Evolutionary conservation across 1,284 basidiomycete genomes (phyloP).

Genomic region (Melanopsichium pennsylvanicum): DNA sequence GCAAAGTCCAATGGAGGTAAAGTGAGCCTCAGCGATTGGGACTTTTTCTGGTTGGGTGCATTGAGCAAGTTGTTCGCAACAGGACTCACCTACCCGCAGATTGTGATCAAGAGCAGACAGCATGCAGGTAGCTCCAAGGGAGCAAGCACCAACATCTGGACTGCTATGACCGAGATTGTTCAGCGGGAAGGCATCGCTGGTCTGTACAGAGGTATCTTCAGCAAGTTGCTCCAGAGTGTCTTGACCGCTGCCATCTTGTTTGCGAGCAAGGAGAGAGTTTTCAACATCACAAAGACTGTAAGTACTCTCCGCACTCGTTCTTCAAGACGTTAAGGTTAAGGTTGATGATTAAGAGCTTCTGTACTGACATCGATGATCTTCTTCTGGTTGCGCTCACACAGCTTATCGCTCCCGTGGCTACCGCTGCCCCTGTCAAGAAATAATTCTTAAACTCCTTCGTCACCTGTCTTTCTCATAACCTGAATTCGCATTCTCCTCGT

Average conservation of each 20-base stretch:
- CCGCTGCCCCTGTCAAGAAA: conserved; percentile 29
- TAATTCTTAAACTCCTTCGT: not conserved
- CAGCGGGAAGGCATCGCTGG: conserved; percentile 59
- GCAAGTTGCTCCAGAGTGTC: conserved; percentile 63
- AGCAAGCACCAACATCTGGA: conserved; percentile 60
- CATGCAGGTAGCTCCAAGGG: conserved; percentile 56
- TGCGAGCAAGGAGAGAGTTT: conserved; percentile 62
- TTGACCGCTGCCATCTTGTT: conserved; percentile 65
- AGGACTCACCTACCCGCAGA: conserved; percentile 64
- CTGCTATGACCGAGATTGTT: conserved; percentile 64
- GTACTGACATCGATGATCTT: too few relatives aligned
- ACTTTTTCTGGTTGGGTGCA: conserved; percentile 65
- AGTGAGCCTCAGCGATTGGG: conserved; percentile 55
- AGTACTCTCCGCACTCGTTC: conserved; percentile 4
- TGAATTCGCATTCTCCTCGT: too few relatives aligned
- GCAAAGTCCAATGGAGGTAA: conserved; percentile 30
- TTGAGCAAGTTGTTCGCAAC: conserved; percentile 64
- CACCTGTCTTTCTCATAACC: too few relatives aligned
- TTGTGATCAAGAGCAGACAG: conserved; percentile 65
- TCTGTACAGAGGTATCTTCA: conserved; percentile 62
- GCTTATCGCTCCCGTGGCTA: conserved; percentile 37
- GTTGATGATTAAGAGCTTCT: too few relatives aligned
- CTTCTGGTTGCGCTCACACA: too few relatives aligned
- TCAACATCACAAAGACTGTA: conserved; percentile 48
- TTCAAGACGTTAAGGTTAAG: too few relatives aligned